These are phyloP conservation scores for Marchantia paleacea DNA, from an alignment of 225 moss, liverwort and hornwort species.

Conservation along the genomic window DNA sequence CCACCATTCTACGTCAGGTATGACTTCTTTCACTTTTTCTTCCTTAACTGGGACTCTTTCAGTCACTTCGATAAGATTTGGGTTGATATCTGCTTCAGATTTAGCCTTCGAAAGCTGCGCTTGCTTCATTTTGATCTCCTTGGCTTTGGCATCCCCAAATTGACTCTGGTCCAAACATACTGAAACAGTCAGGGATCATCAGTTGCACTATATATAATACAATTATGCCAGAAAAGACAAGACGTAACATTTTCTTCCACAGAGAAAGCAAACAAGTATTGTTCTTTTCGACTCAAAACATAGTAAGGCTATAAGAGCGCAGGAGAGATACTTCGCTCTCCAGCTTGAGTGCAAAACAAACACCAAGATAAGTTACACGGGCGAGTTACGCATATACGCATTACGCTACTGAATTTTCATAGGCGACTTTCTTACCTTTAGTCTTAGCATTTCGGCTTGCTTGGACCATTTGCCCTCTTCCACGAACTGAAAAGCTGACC, in stretches of 20 bases:
- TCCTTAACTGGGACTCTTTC: conserved; percentile 83
- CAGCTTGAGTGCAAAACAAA: not conserved
- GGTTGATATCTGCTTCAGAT: conserved; percentile 92
- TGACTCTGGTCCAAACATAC: conserved; percentile 68
- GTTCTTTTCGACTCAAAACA: not conserved
- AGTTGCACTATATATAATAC: conserved; percentile 30
- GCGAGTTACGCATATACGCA: not conserved
- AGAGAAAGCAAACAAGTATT: not conserved
- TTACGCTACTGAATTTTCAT: not conserved
- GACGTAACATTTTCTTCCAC: not conserved
- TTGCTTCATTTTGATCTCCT: conserved; percentile 94
- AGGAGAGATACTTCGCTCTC: not conserved
- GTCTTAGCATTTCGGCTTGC: conserved; percentile 88
- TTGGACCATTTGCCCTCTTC: conserved; percentile 99
- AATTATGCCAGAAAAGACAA: not conserved
- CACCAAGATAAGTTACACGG: not conserved
- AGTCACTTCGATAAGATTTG: conserved; percentile 93
- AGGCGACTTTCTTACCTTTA: conserved; percentile 52
- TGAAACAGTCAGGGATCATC: conserved; percentile 52
- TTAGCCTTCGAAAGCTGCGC: conserved; percentile 88
- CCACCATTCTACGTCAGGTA: conserved; percentile 99
- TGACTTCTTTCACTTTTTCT: conserved; percentile 70
- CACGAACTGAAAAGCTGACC: conserved; percentile 88
- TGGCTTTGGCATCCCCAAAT: conserved; percentile 98
- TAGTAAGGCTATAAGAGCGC: not conserved